Percentiles rank a stretch among this genome's conserved stretches.
Conservation (phyloP, 1,139 yeast species). For the Geotrichum cucujoidarum region DNA sequence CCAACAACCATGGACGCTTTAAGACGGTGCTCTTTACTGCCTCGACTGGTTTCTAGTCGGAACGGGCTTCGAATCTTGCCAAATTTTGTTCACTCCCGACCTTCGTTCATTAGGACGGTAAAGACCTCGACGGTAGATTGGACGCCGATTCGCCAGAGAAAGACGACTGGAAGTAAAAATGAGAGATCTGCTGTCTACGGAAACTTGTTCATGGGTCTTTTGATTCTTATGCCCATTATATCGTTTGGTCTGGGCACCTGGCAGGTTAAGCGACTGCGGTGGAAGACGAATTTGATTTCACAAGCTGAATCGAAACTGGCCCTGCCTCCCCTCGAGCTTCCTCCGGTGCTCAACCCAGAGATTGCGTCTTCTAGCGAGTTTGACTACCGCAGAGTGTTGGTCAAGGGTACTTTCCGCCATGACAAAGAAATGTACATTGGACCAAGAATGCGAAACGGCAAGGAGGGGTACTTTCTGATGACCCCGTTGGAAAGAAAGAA, state of each 20-base stretch:
- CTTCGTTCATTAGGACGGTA: conserved; percentile 30
- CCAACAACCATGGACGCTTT: conserved; percentile 10
- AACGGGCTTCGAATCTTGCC: neutral
- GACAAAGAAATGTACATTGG: conserved; percentile 88
- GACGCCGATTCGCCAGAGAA: conserved; percentile 64
- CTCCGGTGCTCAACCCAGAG: conserved; percentile 40
- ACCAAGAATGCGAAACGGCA: conserved; percentile 74
- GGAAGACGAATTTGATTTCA: conserved; percentile 87
- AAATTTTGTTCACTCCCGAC: neutral
- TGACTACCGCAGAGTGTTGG: conserved; percentile 71
- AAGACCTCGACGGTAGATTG: conserved; percentile 78
- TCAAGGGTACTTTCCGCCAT: conserved; percentile 76
- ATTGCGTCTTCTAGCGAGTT: conserved; percentile 55
- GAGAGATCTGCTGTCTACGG: conserved; percentile 26
- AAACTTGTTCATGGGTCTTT: conserved; percentile 33
- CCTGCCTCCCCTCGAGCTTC: conserved; percentile 65
- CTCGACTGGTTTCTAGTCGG: neutral
- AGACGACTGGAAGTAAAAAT: conserved; percentile 41
- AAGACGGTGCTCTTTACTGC: neutral
- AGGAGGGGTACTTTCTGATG: conserved; percentile 70
- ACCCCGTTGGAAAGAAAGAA: conserved; percentile 69
- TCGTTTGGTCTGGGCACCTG: conserved; percentile 87
- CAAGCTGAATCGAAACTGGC: conserved; percentile 77
- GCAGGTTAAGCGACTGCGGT: conserved; percentile 79
- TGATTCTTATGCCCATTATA: conserved; percentile 77